phyloP scores from a whole-genome alignment of 371 early-diverging fungal genomes.

The Apophysomyces trapeziformis region DNA sequence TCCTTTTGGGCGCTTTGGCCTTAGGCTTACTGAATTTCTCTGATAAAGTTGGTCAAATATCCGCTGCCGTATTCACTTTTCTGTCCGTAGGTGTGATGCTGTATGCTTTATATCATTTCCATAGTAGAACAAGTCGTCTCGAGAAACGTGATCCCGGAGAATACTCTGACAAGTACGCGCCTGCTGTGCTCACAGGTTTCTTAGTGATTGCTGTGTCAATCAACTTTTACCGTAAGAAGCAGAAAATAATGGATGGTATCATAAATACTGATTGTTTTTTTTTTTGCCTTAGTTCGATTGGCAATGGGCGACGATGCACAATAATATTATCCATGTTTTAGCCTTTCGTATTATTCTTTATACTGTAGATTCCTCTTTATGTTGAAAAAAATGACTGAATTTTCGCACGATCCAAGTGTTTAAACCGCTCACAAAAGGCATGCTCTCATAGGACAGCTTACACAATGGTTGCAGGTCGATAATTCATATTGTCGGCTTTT shows the following conservation, averaged over 20 bases:
- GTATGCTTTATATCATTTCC: conserved; percentile 86
- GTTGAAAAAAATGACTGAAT: neutral
- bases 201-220: conserved; percentile 77
- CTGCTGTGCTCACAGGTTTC: conserved; percentile 78
- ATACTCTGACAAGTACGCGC: conserved; percentile 69
- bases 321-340: conserved; percentile 10
- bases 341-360: neutral
- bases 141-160: conserved; percentile 61
- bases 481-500: too few relatives aligned
- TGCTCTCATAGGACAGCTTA: too few relatives aligned
- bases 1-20: conserved; percentile 71
- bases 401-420: too few relatives aligned
- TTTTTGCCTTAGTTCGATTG: conserved; percentile 14
- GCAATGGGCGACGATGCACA: conserved; percentile 14
- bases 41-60: conserved; percentile 64
- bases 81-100: conserved; percentile 77
- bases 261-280: neutral
- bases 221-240: conserved; percentile 85
- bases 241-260: neutral
- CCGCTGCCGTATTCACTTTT: conserved; percentile 69
- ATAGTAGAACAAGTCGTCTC: conserved; percentile 79
- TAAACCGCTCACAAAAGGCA: too few relatives aligned
- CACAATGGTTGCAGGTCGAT: too few relatives aligned
- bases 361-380: neutral
- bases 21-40: conserved; percentile 81